Percentiles rank a stretch among this genome's conserved stretches.
phyloP scores from a whole-genome alignment of 2,329 filamentous ascomycete genomes.

The Ceratocystis lukuohia region DNA sequence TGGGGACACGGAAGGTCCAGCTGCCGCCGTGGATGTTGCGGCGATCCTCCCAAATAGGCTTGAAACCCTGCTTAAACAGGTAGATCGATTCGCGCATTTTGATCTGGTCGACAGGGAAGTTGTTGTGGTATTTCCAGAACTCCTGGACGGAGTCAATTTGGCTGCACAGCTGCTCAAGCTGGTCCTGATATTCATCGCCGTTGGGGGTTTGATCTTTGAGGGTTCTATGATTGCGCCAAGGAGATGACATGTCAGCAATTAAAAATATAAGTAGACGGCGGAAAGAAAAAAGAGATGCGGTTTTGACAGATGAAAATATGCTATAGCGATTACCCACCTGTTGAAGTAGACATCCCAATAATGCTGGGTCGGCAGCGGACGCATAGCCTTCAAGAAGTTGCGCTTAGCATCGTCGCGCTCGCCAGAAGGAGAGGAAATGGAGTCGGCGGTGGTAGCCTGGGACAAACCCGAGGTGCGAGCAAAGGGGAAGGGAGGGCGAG shows the following conservation, averaged over 20 bases:
- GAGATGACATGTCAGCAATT: not conserved
- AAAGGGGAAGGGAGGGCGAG: slow-evolving; percentile 46
- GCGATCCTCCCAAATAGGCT: slow-evolving; percentile 71
- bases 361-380: slow-evolving; percentile 63
- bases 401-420: slow-evolving; percentile 68
- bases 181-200: slow-evolving; percentile 36
- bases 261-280: slow-evolving; percentile 1
- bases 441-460: slow-evolving; percentile 45
- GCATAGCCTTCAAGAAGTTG: slow-evolving; percentile 63
- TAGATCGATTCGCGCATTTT: slow-evolving; percentile 67
- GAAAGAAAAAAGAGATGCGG: not conserved
- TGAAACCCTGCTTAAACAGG: slow-evolving; percentile 65
- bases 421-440: slow-evolving; percentile 53
- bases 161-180: slow-evolving; percentile 48
- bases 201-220: slow-evolving; percentile 33
- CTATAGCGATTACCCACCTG: slow-evolving; percentile 30
- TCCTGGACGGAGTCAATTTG: slow-evolving; percentile 71
- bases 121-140: slow-evolving; percentile 74
- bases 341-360: slow-evolving; percentile 65
- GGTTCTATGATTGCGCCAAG: slow-evolving; percentile 26
- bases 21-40: slow-evolving; percentile 75
- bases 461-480: slow-evolving; percentile 49
- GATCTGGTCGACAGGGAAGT: slow-evolving; percentile 62
- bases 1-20: slow-evolving; percentile 85
- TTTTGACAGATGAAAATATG: not conserved